phyloP scores from a whole-genome alignment of 2,329 filamentous ascomycete genomes.

The Sporothrix pallida region DNA sequence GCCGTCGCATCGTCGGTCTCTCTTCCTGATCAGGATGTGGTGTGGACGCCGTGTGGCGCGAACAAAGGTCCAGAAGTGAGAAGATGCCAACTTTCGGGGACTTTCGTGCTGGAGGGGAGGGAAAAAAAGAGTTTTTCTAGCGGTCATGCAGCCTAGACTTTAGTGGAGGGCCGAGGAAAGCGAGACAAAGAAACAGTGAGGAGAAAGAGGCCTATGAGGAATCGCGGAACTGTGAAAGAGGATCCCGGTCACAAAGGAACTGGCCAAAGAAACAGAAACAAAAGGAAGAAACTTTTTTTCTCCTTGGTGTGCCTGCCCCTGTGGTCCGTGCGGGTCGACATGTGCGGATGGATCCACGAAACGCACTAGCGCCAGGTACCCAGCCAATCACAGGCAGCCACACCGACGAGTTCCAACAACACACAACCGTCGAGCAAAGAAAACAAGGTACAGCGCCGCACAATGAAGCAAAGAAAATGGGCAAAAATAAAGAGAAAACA shows the following conservation, averaged over 20 bases:
- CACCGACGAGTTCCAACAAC: neutral
- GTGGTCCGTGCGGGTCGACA: constrained; percentile 31
- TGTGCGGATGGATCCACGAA: constrained; percentile 11
- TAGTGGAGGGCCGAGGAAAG: constrained; percentile 7
- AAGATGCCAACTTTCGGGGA: neutral
- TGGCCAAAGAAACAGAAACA: neutral
- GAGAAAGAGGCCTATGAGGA: neutral
- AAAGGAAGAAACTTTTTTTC: neutral
- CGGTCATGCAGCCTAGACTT: neutral
- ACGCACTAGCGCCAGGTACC: constrained; percentile 34
- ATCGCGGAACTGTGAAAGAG: constrained; percentile 2
- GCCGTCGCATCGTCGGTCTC: neutral
- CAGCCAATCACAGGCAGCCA: constrained; percentile 30
- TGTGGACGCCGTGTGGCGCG: neutral
- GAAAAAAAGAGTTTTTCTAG: constrained; percentile 22
- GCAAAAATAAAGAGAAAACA: neutral
- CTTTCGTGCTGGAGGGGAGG: neutral
- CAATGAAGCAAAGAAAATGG: neutral
- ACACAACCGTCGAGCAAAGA: neutral
- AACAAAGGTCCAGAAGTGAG: constrained; percentile 1
- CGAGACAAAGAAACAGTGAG: constrained; percentile 17
- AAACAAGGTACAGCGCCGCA: neutral
- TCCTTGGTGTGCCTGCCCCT: constrained; percentile 27
- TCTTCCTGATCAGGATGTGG: constrained; percentile 24
- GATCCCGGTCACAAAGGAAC: neutral